Evolutionary conservation across 805 yeast species (phyloP).

Genomic region (Candida morakotiae): DNA sequence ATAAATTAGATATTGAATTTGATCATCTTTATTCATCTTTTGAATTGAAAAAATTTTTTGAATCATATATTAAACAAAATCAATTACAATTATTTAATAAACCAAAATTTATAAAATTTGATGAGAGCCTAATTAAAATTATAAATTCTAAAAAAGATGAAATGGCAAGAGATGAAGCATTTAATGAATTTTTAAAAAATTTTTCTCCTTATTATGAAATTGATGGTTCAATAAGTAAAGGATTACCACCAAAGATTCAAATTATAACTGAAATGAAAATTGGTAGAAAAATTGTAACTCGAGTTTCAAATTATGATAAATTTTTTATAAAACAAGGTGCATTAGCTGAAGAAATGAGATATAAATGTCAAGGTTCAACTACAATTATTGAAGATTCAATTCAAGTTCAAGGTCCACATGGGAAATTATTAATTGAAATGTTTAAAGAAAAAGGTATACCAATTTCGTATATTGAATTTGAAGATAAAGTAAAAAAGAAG

Average conservation of each 20-base stretch:
- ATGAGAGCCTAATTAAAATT: conserved; percentile 42
- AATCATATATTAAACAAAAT: conserved; percentile 51
- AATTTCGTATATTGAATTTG: conserved; percentile 58
- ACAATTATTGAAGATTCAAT: conserved; percentile 66
- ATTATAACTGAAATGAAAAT: conserved; percentile 71
- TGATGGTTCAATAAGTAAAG: conserved; percentile 51
- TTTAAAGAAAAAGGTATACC: conserved; percentile 62
- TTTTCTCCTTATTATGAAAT: conserved; percentile 51
- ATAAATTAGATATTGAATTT: conserved; percentile 33
- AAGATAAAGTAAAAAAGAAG: conserved; percentile 56
- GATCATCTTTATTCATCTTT: conserved; percentile 44
- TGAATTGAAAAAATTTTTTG: conserved; percentile 52
- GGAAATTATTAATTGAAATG: conserved; percentile 53
- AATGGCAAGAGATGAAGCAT: conserved; percentile 40
- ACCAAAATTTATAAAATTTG: conserved; percentile 52
- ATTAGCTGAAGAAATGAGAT: conserved; percentile 65
- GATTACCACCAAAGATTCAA: conserved; percentile 61
- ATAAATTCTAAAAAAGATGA: background rate
- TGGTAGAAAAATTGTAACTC: conserved; percentile 78
- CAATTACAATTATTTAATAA: conserved; percentile 49
- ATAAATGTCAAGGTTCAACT: conserved; percentile 85
- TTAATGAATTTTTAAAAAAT: conserved; percentile 38
- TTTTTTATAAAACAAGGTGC: conserved; percentile 62
- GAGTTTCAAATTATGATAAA: conserved; percentile 63
- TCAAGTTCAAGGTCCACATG: conserved; percentile 89